Evolutionary conservation across 2,329 filamentous ascomycete species (phyloP), one percentile per base, ranked within the genome.

Genomic region (Paecilomyces variotii): DNA sequence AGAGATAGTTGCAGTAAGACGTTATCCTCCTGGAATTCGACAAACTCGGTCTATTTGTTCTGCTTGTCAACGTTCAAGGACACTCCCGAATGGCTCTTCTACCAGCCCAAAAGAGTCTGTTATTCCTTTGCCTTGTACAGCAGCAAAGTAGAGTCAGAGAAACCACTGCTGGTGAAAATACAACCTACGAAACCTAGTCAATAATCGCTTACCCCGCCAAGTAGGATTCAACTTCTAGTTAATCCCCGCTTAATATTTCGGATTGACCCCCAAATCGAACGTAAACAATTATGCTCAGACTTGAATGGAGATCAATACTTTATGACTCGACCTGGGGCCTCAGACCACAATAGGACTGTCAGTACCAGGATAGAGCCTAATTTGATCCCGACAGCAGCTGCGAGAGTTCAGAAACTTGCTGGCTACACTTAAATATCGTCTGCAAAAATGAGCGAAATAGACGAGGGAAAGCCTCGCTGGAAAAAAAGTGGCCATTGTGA

Each of bases 401-500:
- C 11, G 12, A 39, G 35, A 39, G 12, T 19, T 39, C 35, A 39
- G n/a, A 14, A 39, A n/a, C 35, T 39, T 39, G 1, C 35, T n/a
- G 3, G 4, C n/a, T 12, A 39, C 19, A 19, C 19, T 39, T 12
- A 14, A 12, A 4, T 7, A 12, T 39, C 35, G 35, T n/a, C 35
- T 39, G 35, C 12, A 7, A 39, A 11, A 39, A 39, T 39, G 35
- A 14, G 35, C 14, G 12, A 14, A 39, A 56, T 24, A 50, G 14
- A 28, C 2, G 55, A 56, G 7, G 27, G 52, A 19, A 19, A 51
- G 27, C 14, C 55, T 56, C 7, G 26, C 30, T 10, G 70, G 52
- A 60, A 50, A 56, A 60, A 50, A 56, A 39, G 59, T 82, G 52
- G 80, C 84, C 4, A 75, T 85, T 14, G 73, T 86, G 32, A 76